phyloP scores from a whole-genome alignment of 257 asterid species.

The Linderniella brevidens region DNA sequence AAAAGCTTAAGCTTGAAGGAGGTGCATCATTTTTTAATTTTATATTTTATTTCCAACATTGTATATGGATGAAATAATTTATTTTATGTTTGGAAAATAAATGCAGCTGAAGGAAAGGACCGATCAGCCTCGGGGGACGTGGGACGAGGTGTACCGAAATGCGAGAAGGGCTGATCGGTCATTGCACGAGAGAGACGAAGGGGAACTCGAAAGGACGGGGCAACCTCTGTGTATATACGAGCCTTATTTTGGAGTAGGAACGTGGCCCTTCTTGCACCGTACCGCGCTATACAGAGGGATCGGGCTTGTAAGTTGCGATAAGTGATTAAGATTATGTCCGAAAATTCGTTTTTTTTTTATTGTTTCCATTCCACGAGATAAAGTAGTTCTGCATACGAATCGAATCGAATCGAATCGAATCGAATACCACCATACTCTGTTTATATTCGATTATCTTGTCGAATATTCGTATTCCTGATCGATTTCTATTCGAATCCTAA shows the following conservation, averaged over 20 bases:
- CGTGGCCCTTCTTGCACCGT: constrained; percentile 85
- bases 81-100: constrained; percentile 8
- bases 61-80: constrained; percentile 3
- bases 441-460: too few species aligned
- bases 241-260: constrained; percentile 79
- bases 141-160: constrained; percentile 81
- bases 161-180: constrained; percentile 65
- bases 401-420: too few species aligned
- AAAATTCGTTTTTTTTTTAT: too few species aligned
- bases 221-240: constrained; percentile 88
- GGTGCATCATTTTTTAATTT: too few species aligned
- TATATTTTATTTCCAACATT: too few species aligned
- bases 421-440: too few species aligned
- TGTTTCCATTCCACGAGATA: too few species aligned
- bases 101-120: constrained; percentile 92
- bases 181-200: constrained; percentile 91
- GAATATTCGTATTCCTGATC: too few species aligned
- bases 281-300: constrained; percentile 82
- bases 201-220: constrained; percentile 91
- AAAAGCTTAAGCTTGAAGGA: too few species aligned
- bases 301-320: constrained; percentile 64
- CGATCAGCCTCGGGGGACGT: constrained; percentile 65
- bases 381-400: too few species aligned
- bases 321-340: too few species aligned
- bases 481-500: too few species aligned